Evolutionary conservation across 2,329 filamentous ascomycete species (phyloP), one percentile per base, ranked within the genome.

Genomic region (Huntiella abstrusa): DNA sequence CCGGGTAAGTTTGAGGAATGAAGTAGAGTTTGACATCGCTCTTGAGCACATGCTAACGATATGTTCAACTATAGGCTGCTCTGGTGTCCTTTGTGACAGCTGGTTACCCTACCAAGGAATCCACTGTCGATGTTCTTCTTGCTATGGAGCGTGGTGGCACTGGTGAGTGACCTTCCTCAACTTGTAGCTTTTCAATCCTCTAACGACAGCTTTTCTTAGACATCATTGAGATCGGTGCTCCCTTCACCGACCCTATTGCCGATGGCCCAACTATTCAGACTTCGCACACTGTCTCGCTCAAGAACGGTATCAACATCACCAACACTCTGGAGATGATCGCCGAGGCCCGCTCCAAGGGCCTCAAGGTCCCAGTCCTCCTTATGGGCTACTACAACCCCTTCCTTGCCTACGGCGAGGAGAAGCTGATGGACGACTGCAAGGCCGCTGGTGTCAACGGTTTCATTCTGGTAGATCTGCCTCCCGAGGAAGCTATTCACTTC

Each of bases 381-480:
- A 98, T 98, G 91, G 91, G 91, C 56, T 98, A 98, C 73, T 98
- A 94, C 67, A 98, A 98, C 67, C 91, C 91, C 1, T 70, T 96
- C 51, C 69, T 96, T 51, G 84, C 81, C 57, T 98, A 96, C 60
- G 91, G 91, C 46, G 91, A 98, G 65, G 86, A 94, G 65, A 74
- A 72, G 51, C 77, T 96, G 62, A 68, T 98, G 46, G 71, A 76
- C 55, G 87, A 96, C 62, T 84, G 85, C 61, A 80, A 80, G 59
- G 75, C 76, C 46, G 82, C 84, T 2, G 85, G 87, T 19, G 77
- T 93, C 59, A 95, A 94, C 64, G 88, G 91, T 49, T 96, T 96
- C 65, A 95, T 98, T 57, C 80, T 96, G 59, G 88, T 94, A 48
- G 88, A 98, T 60, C 64, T 98, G 56, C 88, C 91, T 11, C 88